Base-by-base conservation (phyloP, 441 rosid genomes). In the Macaranga tanarius region DNA sequence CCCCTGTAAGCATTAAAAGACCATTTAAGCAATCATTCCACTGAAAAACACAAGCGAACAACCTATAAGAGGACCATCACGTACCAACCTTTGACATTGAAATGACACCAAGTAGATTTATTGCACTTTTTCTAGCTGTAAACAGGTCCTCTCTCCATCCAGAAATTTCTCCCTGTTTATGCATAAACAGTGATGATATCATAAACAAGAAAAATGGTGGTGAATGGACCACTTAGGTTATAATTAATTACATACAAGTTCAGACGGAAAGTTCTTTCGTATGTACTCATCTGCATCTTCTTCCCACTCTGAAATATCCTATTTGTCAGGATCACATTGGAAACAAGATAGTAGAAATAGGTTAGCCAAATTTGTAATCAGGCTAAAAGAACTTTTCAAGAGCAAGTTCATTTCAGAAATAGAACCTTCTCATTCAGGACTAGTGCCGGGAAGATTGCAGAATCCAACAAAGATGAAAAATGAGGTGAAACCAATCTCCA, bases 141-240 rank as follows among this genome's bases (percentile, higher is more conserved):
- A 88, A 90, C 77, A 89, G 85, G 79, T 90, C 95, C 69, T 89
- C 97, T 81, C 95, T 88, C 96, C 97, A 92, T 70, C 95, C 97
- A 78, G 95, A 90, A 79, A 88, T 77, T 81, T 90, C 96, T 79
- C 84, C 95, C 97, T 88, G 79, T 65, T 69, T 48, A 73, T 67
- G 62, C 76, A 73, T 25, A 13, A 44, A 58, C 17, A 62, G 47
- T 38, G 17, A 52, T 42, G 60, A 80, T 23, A 60, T 22, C 28
- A 64, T 17, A 73, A 34, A 62, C 52, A 59, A 69, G 40, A 57
- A 65, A 47, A 75, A 66, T 23, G 61, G 67, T 72, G 19, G 67
- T 72, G 19, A 74, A 28, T 61, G 54, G 65, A 70, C 23, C 59
- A 47, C 54, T 34, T 28, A 51, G 42, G 25, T 2, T 40, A 80